Conservation (phyloP, 495 filamentous ascomycete genomes). For the Apodospora peruviana region DNA sequence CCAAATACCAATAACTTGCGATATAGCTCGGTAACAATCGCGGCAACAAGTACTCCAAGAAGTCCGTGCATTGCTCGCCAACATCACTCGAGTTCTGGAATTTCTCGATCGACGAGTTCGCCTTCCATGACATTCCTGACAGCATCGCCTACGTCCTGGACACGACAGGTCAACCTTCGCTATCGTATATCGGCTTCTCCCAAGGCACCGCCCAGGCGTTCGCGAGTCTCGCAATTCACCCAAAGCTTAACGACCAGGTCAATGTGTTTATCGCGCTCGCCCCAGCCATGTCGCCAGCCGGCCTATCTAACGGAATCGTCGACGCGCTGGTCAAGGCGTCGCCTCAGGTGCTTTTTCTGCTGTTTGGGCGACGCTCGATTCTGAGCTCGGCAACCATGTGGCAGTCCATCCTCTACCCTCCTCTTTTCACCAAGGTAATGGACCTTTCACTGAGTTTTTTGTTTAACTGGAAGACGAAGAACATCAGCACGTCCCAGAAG, state of each 20-base stretch:
- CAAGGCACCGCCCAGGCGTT: constrained; percentile 97
- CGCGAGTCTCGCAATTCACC: constrained; percentile 89
- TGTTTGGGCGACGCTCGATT: constrained; percentile 92
- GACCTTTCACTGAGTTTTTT: constrained; percentile 75
- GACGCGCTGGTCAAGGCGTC: constrained; percentile 91
- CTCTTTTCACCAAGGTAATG: constrained; percentile 85
- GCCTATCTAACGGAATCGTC: constrained; percentile 81
- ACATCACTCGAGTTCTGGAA: constrained; percentile 82
- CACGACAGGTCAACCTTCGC: constrained; percentile 73
- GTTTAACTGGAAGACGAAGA: constrained; percentile 84
- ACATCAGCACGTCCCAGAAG: constrained; percentile 84
- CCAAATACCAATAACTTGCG: not conserved
- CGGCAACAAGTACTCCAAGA: constrained; percentile 98
- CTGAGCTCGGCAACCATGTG: constrained; percentile 93
- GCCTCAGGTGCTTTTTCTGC: constrained; percentile 84
- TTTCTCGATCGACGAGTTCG: constrained; percentile 97
- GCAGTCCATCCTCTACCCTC: constrained; percentile 92
- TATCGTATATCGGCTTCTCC: constrained; percentile 95
- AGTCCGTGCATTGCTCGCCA: constrained; percentile 69
- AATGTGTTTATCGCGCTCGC: constrained; percentile 97
- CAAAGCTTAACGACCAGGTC: constrained; percentile 83
- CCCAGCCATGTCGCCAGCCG: constrained; percentile 91
- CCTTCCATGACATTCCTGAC: constrained; percentile 94
- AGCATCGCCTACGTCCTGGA: constrained; percentile 86
- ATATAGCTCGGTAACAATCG: constrained; percentile 84